Base-by-base conservation (phyloP, 768 basidiomycete species). In the Kwoniella sp. region DNA sequence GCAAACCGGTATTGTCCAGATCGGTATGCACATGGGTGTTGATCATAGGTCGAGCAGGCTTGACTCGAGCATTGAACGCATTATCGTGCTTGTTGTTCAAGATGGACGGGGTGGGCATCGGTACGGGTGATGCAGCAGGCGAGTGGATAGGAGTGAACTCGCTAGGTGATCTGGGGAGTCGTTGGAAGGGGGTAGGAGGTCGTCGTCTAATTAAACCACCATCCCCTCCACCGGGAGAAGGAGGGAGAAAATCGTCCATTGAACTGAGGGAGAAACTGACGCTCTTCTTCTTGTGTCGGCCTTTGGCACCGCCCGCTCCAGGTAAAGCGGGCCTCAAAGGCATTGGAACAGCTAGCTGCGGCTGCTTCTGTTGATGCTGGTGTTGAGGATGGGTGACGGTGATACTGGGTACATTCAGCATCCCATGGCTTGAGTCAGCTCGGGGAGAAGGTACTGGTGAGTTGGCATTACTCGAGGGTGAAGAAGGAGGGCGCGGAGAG, bases 261-360 rank as follows among this genome's bases (percentile, higher is more conserved):
- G 63, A 69, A 1, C 46, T 50, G 13, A 64, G 54, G n/a, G 67
- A 68, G 59, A 68, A 68, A 17, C 56, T 54, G 24, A 67, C 66
- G 40, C 47, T 44, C 46, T 67, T 67, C 56, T 48, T 58, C 29
- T 58, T 58, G 46, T 58, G 56, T 58, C 33, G 26, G 49, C 29
- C 47, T 51, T 50, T n/a, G 8, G 50, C 36, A 17, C 49, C 49
- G 25, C 58, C 58, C 21, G 49, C 49, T 25, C n/a, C 21, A 36
- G 47, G 58, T 30, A 60, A 52, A 40, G 58, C 60, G 33, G 51
- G 26, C 27, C 52, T 49, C 48, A 26, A 24, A 26, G 48, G 48
- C 48, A 26, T 49, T 2, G 22, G 22, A 12, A 26, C 22, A 17
- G 48, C 21, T 5, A 49, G 27, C n/a, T 53, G 52, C 8, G 4